Evolutionary conservation across 1,284 basidiomycete genomes (phyloP).

Genomic region (Cystobasidiaceae sp.): DNA sequence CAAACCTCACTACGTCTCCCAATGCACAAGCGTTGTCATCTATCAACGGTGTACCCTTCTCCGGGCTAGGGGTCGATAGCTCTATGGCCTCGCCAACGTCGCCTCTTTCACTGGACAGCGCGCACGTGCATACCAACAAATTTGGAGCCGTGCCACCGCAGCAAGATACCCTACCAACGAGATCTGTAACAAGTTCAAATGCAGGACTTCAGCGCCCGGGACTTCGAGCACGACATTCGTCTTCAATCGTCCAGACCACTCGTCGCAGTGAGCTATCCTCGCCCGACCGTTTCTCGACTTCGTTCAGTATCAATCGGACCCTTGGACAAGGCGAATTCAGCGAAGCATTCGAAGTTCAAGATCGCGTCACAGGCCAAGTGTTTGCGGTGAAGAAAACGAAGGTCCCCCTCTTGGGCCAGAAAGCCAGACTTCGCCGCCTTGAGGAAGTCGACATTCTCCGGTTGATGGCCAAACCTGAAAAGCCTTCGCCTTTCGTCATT

Average conservation of each 20-base stretch:
- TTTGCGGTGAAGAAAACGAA: conserved; percentile 95
- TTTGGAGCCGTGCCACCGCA: too few species aligned
- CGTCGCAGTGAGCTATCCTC: conserved; percentile 35
- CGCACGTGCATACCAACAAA: too few species aligned
- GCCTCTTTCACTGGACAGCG: too few species aligned
- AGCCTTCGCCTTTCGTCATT: conserved; percentile 68
- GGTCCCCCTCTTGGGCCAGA: conserved; percentile 75
- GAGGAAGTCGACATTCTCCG: conserved; percentile 94
- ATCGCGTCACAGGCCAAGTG: conserved; percentile 57
- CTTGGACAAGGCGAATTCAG: conserved; percentile 93
- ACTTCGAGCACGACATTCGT: conserved; percentile 36
- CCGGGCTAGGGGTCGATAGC: not conserved
- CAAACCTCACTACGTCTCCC: conserved; percentile 5
- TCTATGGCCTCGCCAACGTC: conserved; percentile 21
- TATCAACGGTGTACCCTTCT: too few species aligned
- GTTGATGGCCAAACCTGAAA: conserved; percentile 53
- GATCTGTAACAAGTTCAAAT: too few species aligned
- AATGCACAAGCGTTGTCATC: not conserved
- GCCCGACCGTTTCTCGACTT: conserved; percentile 58
- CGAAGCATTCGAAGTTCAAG: conserved; percentile 81
- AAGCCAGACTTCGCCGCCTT: conserved; percentile 79
- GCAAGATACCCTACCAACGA: too few species aligned
- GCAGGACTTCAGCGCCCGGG: conserved; percentile 25
- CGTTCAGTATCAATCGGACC: conserved; percentile 74
- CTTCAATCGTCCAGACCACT: conserved; percentile 36